phyloP scores from a whole-genome alignment of 805 yeast genomes.

The Saccharomycopsis schoenii region DNA sequence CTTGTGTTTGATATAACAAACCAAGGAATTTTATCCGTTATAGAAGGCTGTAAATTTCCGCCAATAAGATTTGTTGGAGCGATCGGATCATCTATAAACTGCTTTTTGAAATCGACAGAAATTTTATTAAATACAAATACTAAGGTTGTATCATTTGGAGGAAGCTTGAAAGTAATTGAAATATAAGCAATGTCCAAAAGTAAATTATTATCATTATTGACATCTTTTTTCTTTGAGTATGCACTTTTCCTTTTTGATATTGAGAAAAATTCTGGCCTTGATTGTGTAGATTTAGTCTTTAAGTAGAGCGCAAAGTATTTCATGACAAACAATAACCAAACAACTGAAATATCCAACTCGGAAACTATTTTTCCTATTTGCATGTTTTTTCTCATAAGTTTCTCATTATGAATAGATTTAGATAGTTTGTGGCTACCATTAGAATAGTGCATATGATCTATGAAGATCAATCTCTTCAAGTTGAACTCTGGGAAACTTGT shows the following conservation, averaged over 20 bases:
- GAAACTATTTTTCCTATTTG: not conserved
- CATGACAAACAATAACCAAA: conserved; percentile 11
- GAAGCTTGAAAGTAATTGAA: not conserved
- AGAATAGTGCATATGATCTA: not conserved
- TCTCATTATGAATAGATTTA: not conserved
- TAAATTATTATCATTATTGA: not conserved
- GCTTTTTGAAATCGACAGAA: not conserved
- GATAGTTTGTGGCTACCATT: not conserved
- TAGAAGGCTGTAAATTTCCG: not conserved
- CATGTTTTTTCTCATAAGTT: not conserved
- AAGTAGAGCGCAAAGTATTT: not conserved
- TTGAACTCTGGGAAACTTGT: not conserved
- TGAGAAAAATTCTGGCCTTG: not conserved
- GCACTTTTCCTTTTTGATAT: not conserved
- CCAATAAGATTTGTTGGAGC: not conserved
- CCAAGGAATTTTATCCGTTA: not conserved
- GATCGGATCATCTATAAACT: not conserved
- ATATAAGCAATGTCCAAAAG: not conserved
- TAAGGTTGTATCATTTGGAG: not conserved
- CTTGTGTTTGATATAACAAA: not conserved
- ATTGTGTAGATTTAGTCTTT: not conserved
- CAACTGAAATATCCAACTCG: conserved; percentile 2
- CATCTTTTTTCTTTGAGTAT: not conserved
- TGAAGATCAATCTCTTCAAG: not conserved
- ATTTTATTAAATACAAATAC: not conserved